Evolutionary conservation across 345 rosid genomes (phyloP).

Genomic region (Clausena lansium): DNA sequence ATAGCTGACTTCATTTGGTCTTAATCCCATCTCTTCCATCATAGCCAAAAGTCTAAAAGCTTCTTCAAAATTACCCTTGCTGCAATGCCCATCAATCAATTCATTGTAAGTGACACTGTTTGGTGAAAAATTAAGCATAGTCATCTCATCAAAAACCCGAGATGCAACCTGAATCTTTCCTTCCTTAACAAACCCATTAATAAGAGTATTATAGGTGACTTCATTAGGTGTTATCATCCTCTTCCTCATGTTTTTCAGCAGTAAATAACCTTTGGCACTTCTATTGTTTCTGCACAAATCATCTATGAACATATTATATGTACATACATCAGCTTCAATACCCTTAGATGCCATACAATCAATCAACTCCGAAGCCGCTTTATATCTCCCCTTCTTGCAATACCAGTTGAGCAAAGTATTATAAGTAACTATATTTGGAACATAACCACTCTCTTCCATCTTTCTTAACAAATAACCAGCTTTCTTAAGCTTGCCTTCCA

Average conservation of each 20-base stretch:
- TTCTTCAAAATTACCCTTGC: slow-evolving; percentile 49
- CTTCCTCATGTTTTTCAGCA: slow-evolving; percentile 79
- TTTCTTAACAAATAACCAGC: slow-evolving; percentile 64
- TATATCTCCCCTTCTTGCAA: slow-evolving; percentile 68
- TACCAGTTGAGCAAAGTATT: slow-evolving; percentile 80
- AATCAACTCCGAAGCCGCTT: slow-evolving; percentile 58
- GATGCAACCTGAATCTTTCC: slow-evolving; percentile 61
- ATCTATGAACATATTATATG: slow-evolving; percentile 73
- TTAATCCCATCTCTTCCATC: slow-evolving; percentile 56
- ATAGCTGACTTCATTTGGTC: slow-evolving; percentile 62
- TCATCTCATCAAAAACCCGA: slow-evolving; percentile 68
- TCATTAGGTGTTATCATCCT: slow-evolving; percentile 58
- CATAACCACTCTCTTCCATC: slow-evolving; percentile 80
- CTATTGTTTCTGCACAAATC: slow-evolving; percentile 69
- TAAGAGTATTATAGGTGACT: slow-evolving; percentile 75
- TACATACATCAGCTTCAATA: slow-evolving; percentile 65
- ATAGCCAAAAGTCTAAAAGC: slow-evolving; percentile 57
- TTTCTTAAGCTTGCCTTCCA: slow-evolving; percentile 64
- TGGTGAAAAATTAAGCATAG: slow-evolving; percentile 47
- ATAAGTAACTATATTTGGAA: slow-evolving; percentile 69
- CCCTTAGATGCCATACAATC: slow-evolving; percentile 75
- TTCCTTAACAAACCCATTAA: slow-evolving; percentile 69
- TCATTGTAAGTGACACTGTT: slow-evolving; percentile 62
- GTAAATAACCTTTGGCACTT: slow-evolving; percentile 78
- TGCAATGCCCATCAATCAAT: slow-evolving; percentile 64